Base-by-base conservation (phyloP, 1,284 basidiomycete genomes). In the Apiotrichum siamense region DNA sequence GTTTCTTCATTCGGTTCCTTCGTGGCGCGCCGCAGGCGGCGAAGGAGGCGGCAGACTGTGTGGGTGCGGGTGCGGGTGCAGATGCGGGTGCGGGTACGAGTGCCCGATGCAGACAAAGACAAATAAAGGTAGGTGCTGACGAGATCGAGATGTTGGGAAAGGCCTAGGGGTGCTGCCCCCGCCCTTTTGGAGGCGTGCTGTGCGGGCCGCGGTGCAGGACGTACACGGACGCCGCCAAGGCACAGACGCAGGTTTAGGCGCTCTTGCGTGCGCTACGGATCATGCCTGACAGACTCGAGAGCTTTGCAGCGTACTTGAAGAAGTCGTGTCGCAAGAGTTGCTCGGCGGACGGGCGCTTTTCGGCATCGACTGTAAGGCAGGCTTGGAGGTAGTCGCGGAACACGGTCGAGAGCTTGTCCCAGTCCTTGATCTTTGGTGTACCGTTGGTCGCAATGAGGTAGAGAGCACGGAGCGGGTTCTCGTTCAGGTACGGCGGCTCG, bases 361-460 rank as follows among this genome's bases (percentile, higher is more conserved):
- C 92, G 12, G 88, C 86, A 66, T 97, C 91, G 17, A 98, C 96
- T 60, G 96, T 91, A 43, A 98, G 78, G n/a, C 87, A 86, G 70
- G 86, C 84, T 17, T 84, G 80, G 36, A 99, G 77, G 67, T 97
- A 98, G 67, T 96, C 88, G 57, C 83, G 84, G 78, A 99, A 97
- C n/a, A 87, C 80, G 0, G 81, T 69, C 7, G 85, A 87, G 21
- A 97, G 78, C 60, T 87, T 86, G 75, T 97, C 93, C 23, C 93
- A 92, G 72, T 97, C 94, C 59, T 91, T 88, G 60, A 98, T 90
- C 53, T 88, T 88, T 11, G 94, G 94, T 42, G 93, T 97, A n/a
- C 94, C 93, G 67, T 97, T 97, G 20, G 92, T 97, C 6, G 92
- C 93, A 65, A 98, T 98, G 45, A 97, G 81, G 72, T 97, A 98